Percentiles rank a stretch among this genome's conserved stretches.
Evolutionary conservation across 176 grass and related monocot species (phyloP).

Genomic region (Oryza coarctata): DNA sequence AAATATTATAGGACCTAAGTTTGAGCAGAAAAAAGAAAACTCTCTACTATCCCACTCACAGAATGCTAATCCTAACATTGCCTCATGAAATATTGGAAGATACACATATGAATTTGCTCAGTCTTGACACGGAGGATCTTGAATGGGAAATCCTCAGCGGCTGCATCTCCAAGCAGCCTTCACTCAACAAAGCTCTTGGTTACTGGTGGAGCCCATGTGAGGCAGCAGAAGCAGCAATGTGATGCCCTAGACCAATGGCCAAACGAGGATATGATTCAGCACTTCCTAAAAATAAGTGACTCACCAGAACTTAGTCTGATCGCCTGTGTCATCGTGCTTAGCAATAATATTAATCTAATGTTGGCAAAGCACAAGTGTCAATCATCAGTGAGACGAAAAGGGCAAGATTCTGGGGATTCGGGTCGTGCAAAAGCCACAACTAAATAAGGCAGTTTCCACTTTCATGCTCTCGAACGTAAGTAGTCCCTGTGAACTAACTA

Average conservation of each 20-base stretch:
- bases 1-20: too few species aligned
- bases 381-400: conserved; percentile 38
- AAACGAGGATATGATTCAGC: conserved; percentile 37
- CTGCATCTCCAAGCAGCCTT: not conserved
- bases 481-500: not conserved
- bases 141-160: conserved; percentile 18
- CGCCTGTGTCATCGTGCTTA: not conserved
- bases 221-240: not conserved
- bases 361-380: conserved; percentile 35
- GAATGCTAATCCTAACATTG: not conserved
- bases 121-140: not conserved
- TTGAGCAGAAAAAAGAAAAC: too few species aligned
- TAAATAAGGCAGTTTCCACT: conserved; percentile 30
- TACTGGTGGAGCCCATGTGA: conserved; percentile 42
- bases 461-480: conserved; percentile 13
- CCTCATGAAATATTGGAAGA: not conserved
- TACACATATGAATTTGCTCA: not conserved
- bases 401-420: conserved; percentile 47
- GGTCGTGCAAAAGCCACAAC: not conserved
- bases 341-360: conserved; percentile 8
- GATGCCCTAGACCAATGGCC: conserved; percentile 31
- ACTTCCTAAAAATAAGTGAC: not conserved
- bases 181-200: conserved; percentile 33
- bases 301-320: not conserved
- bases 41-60: too few species aligned